These are phyloP conservation scores for Ampelomyces quisqualis DNA, from an alignment of 2,329 filamentous ascomycete genomes.

Conservation along the genomic window DNA sequence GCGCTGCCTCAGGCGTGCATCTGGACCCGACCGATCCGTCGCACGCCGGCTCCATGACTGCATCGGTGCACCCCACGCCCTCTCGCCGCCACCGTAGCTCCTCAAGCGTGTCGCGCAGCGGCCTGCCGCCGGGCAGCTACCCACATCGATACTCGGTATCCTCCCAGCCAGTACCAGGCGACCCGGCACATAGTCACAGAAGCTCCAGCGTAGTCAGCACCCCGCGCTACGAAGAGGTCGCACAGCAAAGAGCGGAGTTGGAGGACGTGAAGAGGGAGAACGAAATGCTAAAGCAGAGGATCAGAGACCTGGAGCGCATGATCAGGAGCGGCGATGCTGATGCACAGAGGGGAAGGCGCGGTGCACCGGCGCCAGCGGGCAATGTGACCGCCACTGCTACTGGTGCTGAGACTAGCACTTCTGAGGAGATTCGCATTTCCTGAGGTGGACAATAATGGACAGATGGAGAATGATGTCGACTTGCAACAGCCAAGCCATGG, in stretches of 20 bases:
- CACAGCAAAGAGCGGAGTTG: conserved; percentile 48
- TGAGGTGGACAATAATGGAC: conserved; percentile 10
- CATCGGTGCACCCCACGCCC: conserved; percentile 54
- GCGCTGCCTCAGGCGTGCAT: conserved; percentile 54
- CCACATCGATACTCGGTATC: conserved; percentile 38
- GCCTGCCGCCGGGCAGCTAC: conserved; percentile 24
- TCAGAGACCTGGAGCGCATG: conserved; percentile 50
- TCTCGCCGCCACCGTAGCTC: conserved; percentile 59
- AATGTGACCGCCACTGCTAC: conserved; percentile 7
- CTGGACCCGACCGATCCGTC: conserved; percentile 50
- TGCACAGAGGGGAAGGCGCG: conserved; percentile 37
- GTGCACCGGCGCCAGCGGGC: conserved; percentile 18
- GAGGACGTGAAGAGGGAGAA: conserved; percentile 55
- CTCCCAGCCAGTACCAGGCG: conserved; percentile 29
- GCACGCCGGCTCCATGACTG: conserved; percentile 47
- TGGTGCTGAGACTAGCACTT: conserved; percentile 5
- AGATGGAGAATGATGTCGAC: conserved; percentile 8
- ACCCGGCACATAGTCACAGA: conserved; percentile 23
- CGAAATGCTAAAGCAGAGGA: conserved; percentile 49
- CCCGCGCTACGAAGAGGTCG: conserved; percentile 47
- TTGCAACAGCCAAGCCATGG: conserved; percentile 12
- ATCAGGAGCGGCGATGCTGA: conserved; percentile 30
- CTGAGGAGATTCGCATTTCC: conserved; percentile 8
- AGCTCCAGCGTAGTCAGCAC: conserved; percentile 42
- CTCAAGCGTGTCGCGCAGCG: conserved; percentile 52